Evolutionary conservation across 2,329 filamentous ascomycete species (phyloP), one percentile per base, ranked within the genome.

Genomic region (Trichoderma sp.): DNA sequence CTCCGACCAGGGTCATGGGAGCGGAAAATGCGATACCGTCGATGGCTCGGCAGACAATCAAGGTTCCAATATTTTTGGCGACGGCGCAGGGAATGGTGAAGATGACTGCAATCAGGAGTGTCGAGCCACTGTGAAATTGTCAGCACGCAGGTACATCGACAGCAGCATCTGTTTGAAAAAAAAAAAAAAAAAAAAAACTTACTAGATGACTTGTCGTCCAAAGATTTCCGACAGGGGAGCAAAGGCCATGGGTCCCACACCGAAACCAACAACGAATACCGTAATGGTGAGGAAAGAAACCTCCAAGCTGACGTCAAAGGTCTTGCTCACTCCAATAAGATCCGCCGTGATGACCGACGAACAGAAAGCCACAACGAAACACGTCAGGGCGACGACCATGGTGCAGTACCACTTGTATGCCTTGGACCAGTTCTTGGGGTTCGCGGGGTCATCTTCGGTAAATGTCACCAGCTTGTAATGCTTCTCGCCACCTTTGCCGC

Each of bases 351-450:
- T 89, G 72, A 96, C 90, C 63, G 89, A 88, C 59, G 90, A 93
- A 28, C 84, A 83, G 68, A 93, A 88, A 0, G 90, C 89, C 55
- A 92, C 90, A 51, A 91, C 89, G 76, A 93, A 93, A 75, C 90
- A 93, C 1, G 90, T 92, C 26, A 87, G 71, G 1, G 93, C 91
- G 0, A 97, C 92, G 18, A 93, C 88, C 90, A 96, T 93, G 28
- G 93, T 97, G 76, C 88, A 90, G 75, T 90, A 92, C 92, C 92
- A 95, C 80, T 94, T 96, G 78, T 83, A 90, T 1, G 80, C 82
- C 78, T 93, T 93, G 68, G 86, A 88, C 91, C 91, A 96, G 79
- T 95, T 96, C 84, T 95, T 95, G 0, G 93, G 92, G 75, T 95
- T 95, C 72, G 90, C 91, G 0, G 87, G 86, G 76, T 96, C 92